These are phyloP conservation scores for Xylaria grammica DNA, from an alignment of 495 filamentous ascomycete genomes.

Conservation along the genomic window DNA sequence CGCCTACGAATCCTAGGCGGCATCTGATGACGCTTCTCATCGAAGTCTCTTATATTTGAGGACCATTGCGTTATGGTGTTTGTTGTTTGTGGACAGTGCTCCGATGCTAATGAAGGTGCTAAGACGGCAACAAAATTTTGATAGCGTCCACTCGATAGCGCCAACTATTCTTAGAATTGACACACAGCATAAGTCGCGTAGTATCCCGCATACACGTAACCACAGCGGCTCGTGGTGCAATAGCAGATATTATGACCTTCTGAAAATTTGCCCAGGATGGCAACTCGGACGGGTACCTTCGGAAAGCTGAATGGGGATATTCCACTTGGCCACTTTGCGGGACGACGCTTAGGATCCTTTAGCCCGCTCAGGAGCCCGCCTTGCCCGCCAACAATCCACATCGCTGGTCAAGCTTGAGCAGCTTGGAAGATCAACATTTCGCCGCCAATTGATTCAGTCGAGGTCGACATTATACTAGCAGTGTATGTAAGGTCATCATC, in stretches of 20 bases:
- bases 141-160: too few species aligned
- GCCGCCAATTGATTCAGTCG: neutral
- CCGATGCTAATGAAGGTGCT: too few species aligned
- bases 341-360: neutral
- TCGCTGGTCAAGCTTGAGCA: neutral
- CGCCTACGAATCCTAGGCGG: neutral
- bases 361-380: neutral
- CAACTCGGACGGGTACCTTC: constrained; percentile 5
- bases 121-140: too few species aligned
- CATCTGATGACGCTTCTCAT: neutral
- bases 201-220: neutral
- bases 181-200: neutral
- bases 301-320: constrained; percentile 9
- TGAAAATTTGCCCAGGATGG: constrained; percentile 11
- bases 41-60: neutral
- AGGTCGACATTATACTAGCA: neutral
- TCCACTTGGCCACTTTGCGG: constrained; percentile 7
- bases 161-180: neutral
- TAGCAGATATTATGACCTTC: constrained; percentile 7
- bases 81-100: too few species aligned
- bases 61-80: neutral
- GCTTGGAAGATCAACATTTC: neutral
- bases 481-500: neutral
- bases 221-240: neutral
- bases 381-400: neutral